Evolutionary conservation across 1,139 yeast genomes (phyloP), one percentile per base, ranked within the genome.

Genomic region (Candida buenavistaensis): DNA sequence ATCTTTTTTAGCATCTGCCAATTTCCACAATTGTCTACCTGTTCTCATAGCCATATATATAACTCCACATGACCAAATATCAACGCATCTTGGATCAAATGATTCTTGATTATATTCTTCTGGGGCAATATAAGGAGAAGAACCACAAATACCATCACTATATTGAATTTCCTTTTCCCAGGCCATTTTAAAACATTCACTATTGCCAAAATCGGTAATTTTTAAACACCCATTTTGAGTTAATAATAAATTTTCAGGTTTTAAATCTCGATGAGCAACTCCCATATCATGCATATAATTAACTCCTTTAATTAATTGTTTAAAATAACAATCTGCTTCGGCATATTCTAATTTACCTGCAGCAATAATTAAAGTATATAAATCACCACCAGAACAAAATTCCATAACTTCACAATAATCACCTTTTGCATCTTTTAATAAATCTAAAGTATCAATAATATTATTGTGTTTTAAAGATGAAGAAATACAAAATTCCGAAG

Each of bases 11-110:
- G 73, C 62, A 43, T 78, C 79, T 3, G 97, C 97, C 39, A 81
- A 67, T 49, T 84, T 82, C 98, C 98, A 92, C 39, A 92, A 63
- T 52, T 90, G 96, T 38, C 96, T 73, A 1, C 97, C 98, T 0
- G 96, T 87, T 53, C 97, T 74, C 97, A 92, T 90, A 7, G 96
- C 97, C 97, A 92, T 89, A 59, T 90, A 92, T n/a, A 94, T 92
- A 32, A 94, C 97, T 50, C 99, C 98, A 50, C 96, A 85, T 0
- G 96, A 86, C 99, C 99, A 94, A 35, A 94, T 97, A 59, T 94
- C 98, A 33, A 92, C 98, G 62, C 92, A 98, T 2, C 97, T 97
- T 4, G 98, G 98, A 2, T 97, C 98, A 54, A 92, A 92, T 39
- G 92, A 72, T 57, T 94, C 90, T 30, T 98, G 98, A 47, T 94